Percentiles rank a stretch among this genome's conserved stretches.
Conservation (phyloP, 176 grass and related monocot genomes). For the Oryza meridionalis region DNA sequence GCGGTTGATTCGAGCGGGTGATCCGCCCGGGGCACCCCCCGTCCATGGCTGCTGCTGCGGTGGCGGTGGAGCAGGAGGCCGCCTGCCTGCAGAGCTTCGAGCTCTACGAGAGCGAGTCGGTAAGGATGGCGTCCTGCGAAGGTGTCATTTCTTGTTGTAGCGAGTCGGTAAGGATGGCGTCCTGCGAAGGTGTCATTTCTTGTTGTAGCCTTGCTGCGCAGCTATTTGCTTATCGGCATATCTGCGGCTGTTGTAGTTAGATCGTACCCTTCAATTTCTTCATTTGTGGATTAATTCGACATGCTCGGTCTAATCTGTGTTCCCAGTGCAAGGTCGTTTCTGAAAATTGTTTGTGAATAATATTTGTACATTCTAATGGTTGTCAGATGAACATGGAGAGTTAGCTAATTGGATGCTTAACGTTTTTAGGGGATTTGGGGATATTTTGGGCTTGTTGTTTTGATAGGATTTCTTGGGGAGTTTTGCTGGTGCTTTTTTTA, state of each 20-base stretch:
- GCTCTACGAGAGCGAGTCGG: conserved; percentile 73
- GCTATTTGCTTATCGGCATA: background rate
- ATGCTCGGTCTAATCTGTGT: background rate
- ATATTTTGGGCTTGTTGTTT: background rate
- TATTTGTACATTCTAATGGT: conserved; percentile 5
- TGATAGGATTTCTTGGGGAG: background rate
- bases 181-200: conserved; percentile 3
- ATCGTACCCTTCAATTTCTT: background rate
- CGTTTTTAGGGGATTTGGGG: background rate
- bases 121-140: conserved; percentile 37
- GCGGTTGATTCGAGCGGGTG: conserved; percentile 36
- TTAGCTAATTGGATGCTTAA: background rate
- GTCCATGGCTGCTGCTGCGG: conserved; percentile 35
- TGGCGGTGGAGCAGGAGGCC: conserved; percentile 31
- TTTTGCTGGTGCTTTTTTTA: conserved; percentile 20
- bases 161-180: conserved; percentile 53
- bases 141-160: background rate
- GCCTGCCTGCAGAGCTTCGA: conserved; percentile 68
- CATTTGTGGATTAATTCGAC: background rate
- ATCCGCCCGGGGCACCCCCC: conserved; percentile 16
- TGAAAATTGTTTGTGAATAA: background rate
- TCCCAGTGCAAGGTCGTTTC: background rate
- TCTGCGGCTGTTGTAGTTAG: background rate
- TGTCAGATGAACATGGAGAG: background rate
- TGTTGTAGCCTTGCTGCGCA: background rate